Evolutionary conservation across 768 basidiomycete species (phyloP).

Genomic region (Boletus pseudo-olivaceus): DNA sequence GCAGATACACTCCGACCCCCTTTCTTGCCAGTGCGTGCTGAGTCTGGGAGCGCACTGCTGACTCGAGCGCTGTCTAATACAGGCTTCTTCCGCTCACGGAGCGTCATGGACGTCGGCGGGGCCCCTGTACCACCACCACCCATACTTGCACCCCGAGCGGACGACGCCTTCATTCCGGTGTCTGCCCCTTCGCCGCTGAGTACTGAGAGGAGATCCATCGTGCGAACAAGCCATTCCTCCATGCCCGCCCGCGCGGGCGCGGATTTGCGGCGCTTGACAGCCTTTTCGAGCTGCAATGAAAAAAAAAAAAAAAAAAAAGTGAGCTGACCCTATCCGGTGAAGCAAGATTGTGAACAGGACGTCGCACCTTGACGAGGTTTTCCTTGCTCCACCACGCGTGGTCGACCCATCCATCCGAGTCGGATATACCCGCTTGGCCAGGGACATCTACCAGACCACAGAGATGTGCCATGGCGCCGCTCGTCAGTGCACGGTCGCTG

Average conservation of each 20-base stretch:
- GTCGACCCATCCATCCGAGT: constrained; percentile 32
- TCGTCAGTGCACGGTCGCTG: constrained; percentile 82
- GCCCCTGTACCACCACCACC: constrained; percentile 4
- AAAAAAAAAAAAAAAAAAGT: background rate
- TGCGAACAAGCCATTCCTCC: constrained; percentile 60
- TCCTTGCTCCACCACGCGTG: constrained; percentile 61
- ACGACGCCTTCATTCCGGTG: constrained; percentile 1
- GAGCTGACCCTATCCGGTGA: background rate
- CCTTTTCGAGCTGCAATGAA: constrained; percentile 65
- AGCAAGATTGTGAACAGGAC: background rate
- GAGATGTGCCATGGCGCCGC: constrained; percentile 81
- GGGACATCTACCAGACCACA: constrained; percentile 50
- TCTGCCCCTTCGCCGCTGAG: constrained; percentile 1
- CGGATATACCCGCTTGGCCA: background rate
- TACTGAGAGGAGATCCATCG: constrained; percentile 30
- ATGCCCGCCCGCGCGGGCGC: constrained; percentile 29
- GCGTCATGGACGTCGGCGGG: constrained; percentile 40
- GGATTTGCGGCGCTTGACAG: constrained; percentile 56
- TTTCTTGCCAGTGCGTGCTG: background rate
- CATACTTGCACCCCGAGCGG: background rate
- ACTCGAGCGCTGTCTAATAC: background rate
- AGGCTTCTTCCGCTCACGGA: constrained; percentile 47
- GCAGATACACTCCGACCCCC: constrained; percentile 5
- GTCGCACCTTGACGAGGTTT: constrained; percentile 54
- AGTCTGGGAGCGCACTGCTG: background rate